phyloP scores from a whole-genome alignment of 495 filamentous ascomycete species.

The Corynascus novoguineensis region DNA sequence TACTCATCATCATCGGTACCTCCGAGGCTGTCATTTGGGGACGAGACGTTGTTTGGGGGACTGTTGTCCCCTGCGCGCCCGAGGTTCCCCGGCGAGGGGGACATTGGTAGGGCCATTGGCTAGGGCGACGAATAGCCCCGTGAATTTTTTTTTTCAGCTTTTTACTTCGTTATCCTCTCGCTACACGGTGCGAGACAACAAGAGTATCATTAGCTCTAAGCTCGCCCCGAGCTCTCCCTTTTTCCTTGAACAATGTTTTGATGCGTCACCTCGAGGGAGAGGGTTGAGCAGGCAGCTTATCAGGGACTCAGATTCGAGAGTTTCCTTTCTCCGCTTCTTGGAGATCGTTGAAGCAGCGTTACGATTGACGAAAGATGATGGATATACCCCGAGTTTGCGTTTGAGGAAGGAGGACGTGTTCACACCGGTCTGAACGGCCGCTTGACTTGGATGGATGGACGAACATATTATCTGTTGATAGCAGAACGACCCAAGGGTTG shows the following conservation, averaged over 20 bases:
- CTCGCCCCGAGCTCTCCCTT: no score
- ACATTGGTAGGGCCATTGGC: slow-evolving; percentile 43
- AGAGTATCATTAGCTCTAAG: no score
- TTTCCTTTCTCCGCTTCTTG: background rate
- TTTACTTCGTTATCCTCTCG: no score
- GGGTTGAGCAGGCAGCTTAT: background rate
- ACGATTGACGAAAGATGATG: slow-evolving; percentile 21
- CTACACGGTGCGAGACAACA: no score
- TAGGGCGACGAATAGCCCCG: no score
- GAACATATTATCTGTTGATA: background rate
- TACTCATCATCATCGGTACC: slow-evolving; percentile 41
- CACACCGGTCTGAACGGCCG: background rate
- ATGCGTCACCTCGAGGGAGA: background rate
- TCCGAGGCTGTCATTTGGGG: slow-evolving; percentile 35
- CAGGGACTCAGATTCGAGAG: background rate
- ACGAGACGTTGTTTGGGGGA: slow-evolving; percentile 33
- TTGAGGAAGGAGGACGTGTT: slow-evolving; percentile 1
- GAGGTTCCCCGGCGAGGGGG: slow-evolving; percentile 28
- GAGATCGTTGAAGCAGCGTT: background rate
- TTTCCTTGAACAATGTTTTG: background rate
- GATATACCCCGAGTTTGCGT: slow-evolving; percentile 24
- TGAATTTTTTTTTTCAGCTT: background rate
- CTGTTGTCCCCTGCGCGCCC: slow-evolving; percentile 39
- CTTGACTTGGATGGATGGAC: background rate
- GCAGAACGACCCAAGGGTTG: background rate